Evolutionary conservation across 208 protist species (phyloP).

Genomic region (Leishmania braziliensis): DNA sequence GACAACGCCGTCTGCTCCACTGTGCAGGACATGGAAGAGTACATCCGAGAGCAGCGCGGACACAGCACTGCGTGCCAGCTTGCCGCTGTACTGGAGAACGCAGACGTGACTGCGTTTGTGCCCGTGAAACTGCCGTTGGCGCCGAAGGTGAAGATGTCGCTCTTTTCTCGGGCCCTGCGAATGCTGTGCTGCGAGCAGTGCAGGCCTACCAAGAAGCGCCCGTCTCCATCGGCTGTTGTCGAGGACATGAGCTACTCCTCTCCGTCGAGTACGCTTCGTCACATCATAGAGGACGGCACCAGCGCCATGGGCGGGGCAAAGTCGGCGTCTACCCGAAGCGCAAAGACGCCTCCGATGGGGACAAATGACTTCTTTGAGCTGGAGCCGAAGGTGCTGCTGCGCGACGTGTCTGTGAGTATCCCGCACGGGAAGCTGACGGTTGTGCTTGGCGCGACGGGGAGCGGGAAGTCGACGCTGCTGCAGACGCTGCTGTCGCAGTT

Average conservation of each 20-base stretch:
- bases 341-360: background rate
- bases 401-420: constrained; percentile 41
- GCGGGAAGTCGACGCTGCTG: constrained; percentile 81
- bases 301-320: background rate
- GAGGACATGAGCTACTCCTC: background rate
- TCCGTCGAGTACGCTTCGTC: background rate
- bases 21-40: constrained; percentile 37
- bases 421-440: constrained; percentile 47
- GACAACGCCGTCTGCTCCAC: constrained; percentile 24
- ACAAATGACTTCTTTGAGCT: constrained; percentile 35
- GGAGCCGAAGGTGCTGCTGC: constrained; percentile 43
- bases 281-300: background rate
- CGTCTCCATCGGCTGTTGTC: background rate
- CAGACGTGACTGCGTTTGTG: constrained; percentile 54
- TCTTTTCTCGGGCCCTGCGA: constrained; percentile 18
- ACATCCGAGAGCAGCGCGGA: constrained; percentile 15
- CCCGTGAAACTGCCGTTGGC: constrained; percentile 57
- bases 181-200: constrained; percentile 37
- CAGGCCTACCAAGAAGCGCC: constrained; percentile 8
- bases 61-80: constrained; percentile 29
- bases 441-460: constrained; percentile 67
- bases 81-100: constrained; percentile 47
- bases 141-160: constrained; percentile 22
- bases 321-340: background rate
- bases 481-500: constrained; percentile 40